Conservation (phyloP, 805 yeast species). For the Candida silvatica region DNA sequence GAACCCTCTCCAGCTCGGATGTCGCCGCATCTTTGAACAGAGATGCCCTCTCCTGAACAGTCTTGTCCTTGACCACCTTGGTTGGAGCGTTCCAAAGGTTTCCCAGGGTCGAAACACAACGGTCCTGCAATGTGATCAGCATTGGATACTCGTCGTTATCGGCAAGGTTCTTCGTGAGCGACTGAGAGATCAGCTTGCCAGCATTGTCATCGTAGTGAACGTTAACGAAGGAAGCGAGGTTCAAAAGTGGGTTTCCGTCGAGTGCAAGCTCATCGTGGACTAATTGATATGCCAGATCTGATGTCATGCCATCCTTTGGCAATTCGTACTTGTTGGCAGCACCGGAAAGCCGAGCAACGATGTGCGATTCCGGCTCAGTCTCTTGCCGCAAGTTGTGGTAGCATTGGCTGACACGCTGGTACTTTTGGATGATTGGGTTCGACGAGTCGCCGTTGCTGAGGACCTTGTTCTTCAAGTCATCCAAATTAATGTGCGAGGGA, state of each 20-base stretch:
- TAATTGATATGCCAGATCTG: constrained; percentile 48
- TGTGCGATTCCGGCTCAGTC: constrained; percentile 7
- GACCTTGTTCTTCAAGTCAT: constrained; percentile 28
- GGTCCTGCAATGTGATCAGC: constrained; percentile 64
- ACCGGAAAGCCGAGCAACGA: constrained; percentile 26
- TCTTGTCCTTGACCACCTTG: no score
- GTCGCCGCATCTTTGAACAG: constrained; percentile 6
- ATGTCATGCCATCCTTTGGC: constrained; percentile 46
- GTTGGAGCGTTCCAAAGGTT: constrained; percentile 72
- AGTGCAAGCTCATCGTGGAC: constrained; percentile 67
- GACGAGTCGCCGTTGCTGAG: constrained; percentile 12
- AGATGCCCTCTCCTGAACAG: constrained; percentile 12
- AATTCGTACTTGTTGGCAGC: constrained; percentile 45
- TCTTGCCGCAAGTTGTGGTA: constrained; percentile 7
- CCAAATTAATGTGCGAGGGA: constrained; percentile 24
- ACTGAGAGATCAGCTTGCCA: constrained; percentile 50
- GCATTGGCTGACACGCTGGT: constrained; percentile 12
- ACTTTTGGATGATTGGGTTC: constrained; percentile 10
- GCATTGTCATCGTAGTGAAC: constrained; percentile 55
- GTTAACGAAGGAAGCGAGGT: constrained; percentile 85
- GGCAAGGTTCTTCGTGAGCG: constrained; percentile 79
- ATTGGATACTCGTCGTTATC: constrained; percentile 94
- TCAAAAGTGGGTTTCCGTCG: constrained; percentile 79
- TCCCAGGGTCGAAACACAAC: constrained; percentile 76
- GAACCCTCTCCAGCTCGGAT: no score